phyloP scores from a whole-genome alignment of 1,139 yeast species.

The Taiozyma onychis region DNA sequence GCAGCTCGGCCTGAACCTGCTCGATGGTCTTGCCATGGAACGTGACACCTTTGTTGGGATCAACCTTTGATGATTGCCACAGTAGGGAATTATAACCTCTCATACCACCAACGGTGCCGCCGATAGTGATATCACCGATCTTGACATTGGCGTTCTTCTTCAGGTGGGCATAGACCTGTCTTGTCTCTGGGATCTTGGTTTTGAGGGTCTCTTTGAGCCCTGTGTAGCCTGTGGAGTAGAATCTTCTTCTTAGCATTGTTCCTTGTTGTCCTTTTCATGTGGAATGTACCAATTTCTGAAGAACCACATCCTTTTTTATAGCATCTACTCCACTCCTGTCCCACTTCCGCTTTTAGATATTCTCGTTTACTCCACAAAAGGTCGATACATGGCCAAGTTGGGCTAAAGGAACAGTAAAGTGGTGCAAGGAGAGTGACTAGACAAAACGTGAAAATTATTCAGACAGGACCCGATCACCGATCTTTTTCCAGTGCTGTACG shows the following conservation, averaged over 20 bases:
- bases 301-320: background rate
- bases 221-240: background rate
- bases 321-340: background rate
- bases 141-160: slow-evolving; percentile 29
- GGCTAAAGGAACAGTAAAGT: background rate
- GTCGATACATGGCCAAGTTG: background rate
- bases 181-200: slow-evolving; percentile 32
- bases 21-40: slow-evolving; percentile 49
- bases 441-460: too few relatives aligned
- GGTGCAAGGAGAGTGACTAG: background rate
- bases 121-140: slow-evolving; percentile 40
- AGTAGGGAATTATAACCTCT: slow-evolving; percentile 44
- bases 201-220: background rate
- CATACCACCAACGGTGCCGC: slow-evolving; percentile 48
- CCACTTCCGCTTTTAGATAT: background rate
- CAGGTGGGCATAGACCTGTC: slow-evolving; percentile 33
- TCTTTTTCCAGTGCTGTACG: too few relatives aligned
- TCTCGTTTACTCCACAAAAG: background rate
- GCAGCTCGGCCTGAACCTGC: slow-evolving; percentile 41
- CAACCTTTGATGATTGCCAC: slow-evolving; percentile 52
- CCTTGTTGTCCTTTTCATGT: background rate
- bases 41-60: slow-evolving; percentile 46
- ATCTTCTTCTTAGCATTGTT: background rate
- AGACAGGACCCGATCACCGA: background rate
- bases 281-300: background rate